Evolutionary conservation across 352 stramenopile genomes (phyloP).

Genomic region (Pythium folliculosum): DNA sequence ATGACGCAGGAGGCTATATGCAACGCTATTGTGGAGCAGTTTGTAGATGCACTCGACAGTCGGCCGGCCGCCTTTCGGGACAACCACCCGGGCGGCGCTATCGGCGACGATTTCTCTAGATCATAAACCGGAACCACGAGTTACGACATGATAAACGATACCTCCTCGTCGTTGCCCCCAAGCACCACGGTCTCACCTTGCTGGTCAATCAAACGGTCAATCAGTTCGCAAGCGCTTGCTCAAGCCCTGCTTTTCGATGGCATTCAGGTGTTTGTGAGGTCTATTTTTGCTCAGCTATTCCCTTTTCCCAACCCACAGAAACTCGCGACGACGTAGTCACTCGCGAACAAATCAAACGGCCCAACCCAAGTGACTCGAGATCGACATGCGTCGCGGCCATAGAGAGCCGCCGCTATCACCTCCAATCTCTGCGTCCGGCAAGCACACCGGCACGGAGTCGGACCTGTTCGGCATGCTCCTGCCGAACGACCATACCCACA

Average conservation of each 20-base stretch:
- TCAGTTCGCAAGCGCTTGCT: background rate
- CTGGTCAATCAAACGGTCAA: background rate
- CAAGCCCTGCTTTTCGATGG: too few species aligned
- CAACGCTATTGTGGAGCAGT: constrained; percentile 70
- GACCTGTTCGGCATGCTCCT: constrained; percentile 44
- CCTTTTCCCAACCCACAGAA: background rate
- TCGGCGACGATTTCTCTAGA: constrained; percentile 37
- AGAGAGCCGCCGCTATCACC: constrained; percentile 1
- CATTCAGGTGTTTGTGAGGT: background rate
- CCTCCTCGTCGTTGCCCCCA: background rate
- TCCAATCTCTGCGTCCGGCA: background rate
- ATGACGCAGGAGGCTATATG: constrained; percentile 56
- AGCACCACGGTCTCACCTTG: background rate
- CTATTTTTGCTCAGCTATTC: constrained; percentile 5
- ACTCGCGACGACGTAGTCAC: background rate
- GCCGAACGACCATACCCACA: constrained; percentile 34
- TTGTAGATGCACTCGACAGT: constrained; percentile 43
- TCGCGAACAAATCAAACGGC: background rate
- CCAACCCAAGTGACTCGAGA: background rate
- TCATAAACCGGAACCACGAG: background rate
- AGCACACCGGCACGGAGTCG: background rate
- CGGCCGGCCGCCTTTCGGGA: constrained; percentile 37
- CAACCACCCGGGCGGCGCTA: constrained; percentile 76
- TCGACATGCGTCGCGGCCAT: background rate
- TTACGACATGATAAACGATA: background rate